Percentiles rank a stretch among this genome's conserved stretches.
phyloP scores from a whole-genome alignment of 169 alveolate species.

The Besnoitia besnoiti region DNA sequence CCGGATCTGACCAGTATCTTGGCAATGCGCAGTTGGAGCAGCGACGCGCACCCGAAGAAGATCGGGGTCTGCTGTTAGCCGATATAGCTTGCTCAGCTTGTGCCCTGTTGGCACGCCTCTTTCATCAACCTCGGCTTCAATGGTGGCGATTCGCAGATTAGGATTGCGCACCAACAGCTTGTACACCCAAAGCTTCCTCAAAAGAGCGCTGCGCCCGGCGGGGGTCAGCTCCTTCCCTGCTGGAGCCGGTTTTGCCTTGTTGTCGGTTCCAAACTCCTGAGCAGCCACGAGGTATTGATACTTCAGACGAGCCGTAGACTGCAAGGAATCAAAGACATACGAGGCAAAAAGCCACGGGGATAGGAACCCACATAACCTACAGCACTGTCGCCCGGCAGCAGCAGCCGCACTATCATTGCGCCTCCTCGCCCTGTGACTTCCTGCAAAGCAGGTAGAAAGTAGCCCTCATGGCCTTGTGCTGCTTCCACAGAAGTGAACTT shows the following conservation, averaged over 20 bases:
- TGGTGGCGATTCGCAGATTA: conserved; percentile 59
- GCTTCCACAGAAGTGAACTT: no score
- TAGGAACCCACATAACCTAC: no score
- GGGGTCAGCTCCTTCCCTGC: conserved; percentile 51
- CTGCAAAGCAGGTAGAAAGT: no score
- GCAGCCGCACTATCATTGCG: no score
- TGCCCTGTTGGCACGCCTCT: conserved; percentile 66
- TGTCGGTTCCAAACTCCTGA: conserved; percentile 65
- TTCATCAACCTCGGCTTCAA: conserved; percentile 57
- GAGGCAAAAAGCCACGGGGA: no score
- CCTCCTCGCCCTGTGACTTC: no score
- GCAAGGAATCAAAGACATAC: background rate
- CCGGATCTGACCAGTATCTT: background rate
- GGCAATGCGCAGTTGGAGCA: conserved; percentile 21
- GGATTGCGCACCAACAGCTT: conserved; percentile 67
- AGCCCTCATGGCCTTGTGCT: no score
- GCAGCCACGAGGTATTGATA: conserved; percentile 67
- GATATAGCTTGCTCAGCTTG: conserved; percentile 63
- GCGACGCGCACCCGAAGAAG: conserved; percentile 45
- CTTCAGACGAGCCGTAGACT: conserved; percentile 53
- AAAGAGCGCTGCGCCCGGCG: conserved; percentile 40
- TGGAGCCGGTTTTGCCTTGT: conserved; percentile 41
- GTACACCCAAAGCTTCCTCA: conserved; percentile 51
- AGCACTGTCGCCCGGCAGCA: no score
- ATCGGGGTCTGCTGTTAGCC: conserved; percentile 61